Conservation (phyloP, 495 filamentous ascomycete genomes). For the Trypethelium eluteriae region DNA sequence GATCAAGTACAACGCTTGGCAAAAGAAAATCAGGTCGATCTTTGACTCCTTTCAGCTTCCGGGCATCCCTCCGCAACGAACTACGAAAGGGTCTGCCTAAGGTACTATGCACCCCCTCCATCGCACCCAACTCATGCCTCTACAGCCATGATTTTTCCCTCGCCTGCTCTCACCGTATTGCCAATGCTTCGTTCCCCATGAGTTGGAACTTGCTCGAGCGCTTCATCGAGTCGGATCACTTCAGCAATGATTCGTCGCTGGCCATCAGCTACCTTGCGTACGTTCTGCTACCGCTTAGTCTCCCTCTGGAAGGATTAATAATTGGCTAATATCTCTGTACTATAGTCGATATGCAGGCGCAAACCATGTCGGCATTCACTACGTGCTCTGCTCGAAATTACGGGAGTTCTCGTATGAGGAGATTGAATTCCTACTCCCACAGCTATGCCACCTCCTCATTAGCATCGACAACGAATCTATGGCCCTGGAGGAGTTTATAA, state of each 20-base stretch:
- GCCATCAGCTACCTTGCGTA: constrained; percentile 72
- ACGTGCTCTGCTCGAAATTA: constrained; percentile 70
- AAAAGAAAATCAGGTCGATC: neutral
- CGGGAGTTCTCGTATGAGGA: constrained; percentile 74
- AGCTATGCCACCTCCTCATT: constrained; percentile 67
- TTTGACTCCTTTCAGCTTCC: neutral
- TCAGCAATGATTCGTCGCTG: constrained; percentile 72
- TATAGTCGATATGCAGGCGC: constrained; percentile 59
- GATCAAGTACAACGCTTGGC: neutral
- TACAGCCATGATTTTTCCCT: constrained; percentile 7
- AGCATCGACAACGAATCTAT: constrained; percentile 77
- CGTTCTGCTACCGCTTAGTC: constrained; percentile 31
- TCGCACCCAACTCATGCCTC: neutral
- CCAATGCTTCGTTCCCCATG: constrained; percentile 28
- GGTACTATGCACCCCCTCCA: neutral
- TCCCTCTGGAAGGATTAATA: constrained; percentile 21
- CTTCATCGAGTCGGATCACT: constrained; percentile 75
- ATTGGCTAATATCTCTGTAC: neutral
- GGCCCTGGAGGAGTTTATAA: constrained; percentile 71
- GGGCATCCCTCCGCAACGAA: neutral
- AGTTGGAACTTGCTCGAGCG: constrained; percentile 60
- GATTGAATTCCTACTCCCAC: constrained; percentile 76
- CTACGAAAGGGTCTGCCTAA: neutral
- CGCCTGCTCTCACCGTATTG: neutral
- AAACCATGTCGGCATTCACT: constrained; percentile 70